These are phyloP conservation scores for Podila minutissima DNA, from an alignment of 192 early-diverging fungal species.

Conservation along the genomic window DNA sequence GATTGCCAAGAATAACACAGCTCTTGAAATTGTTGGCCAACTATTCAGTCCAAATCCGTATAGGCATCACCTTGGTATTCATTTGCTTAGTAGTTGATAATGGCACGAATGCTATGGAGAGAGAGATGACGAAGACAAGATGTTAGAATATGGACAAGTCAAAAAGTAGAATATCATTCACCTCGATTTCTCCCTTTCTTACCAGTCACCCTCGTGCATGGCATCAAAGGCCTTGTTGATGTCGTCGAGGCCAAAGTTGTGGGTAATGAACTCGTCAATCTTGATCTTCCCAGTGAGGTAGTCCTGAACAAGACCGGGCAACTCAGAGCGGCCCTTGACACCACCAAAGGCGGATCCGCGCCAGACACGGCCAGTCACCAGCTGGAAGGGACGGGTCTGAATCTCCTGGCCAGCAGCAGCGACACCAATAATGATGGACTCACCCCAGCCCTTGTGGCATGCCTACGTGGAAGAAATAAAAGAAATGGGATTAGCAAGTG, in stretches of 20 bases:
- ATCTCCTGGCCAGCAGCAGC: slow-evolving; percentile 94
- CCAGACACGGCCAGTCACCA: slow-evolving; percentile 97
- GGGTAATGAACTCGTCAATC: slow-evolving; percentile 93
- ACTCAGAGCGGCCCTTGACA: slow-evolving; percentile 92
- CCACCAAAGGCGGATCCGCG: slow-evolving; percentile 97
- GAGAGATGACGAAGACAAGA: neutral
- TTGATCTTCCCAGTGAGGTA: slow-evolving; percentile 87
- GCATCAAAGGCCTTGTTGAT: slow-evolving; percentile 95
- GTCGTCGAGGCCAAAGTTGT: slow-evolving; percentile 80
- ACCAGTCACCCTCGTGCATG: slow-evolving; percentile 84
- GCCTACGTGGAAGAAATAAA: slow-evolving; percentile 22
- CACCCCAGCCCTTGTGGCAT: slow-evolving; percentile 94
- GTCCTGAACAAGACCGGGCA: slow-evolving; percentile 87
- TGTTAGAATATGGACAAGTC: neutral
- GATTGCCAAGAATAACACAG: slow-evolving; percentile 1
- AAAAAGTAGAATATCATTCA: neutral
- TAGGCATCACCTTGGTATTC: neutral
- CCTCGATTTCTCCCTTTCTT: neutral
- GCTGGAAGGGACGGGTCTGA: slow-evolving; percentile 93
- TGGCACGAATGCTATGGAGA: slow-evolving; percentile 41
- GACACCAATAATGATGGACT: slow-evolving; percentile 90
- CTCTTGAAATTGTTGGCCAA: slow-evolving; percentile 7
- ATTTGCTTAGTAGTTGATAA: slow-evolving; percentile 23
- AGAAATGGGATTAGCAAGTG: neutral
- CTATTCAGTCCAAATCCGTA: neutral